Evolutionary conservation across 306 rosid genomes (phyloP).

Genomic region (Albizia julibrissin): DNA sequence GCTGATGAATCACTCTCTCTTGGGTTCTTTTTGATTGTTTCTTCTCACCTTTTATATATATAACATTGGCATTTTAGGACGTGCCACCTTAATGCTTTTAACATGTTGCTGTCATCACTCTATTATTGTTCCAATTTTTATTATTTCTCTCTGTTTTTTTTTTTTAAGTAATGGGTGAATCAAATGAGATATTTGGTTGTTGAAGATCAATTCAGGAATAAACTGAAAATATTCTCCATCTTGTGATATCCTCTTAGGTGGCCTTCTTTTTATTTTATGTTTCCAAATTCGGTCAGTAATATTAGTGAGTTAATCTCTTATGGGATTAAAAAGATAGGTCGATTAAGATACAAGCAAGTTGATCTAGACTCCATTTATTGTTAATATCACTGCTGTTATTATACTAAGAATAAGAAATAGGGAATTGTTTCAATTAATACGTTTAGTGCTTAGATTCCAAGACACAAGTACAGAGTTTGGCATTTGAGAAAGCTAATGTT

Average conservation of each 20-base stretch:
- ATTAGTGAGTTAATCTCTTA: background rate
- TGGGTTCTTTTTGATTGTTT: conserved; percentile 37
- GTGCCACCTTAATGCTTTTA: conserved; percentile 32
- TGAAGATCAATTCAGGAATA: conserved; percentile 30
- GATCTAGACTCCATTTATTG: background rate
- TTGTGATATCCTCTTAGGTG: conserved; percentile 4
- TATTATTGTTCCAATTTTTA: conserved; percentile 13
- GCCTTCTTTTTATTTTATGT: background rate
- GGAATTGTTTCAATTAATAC: background rate
- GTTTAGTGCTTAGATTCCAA: background rate
- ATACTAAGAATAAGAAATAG: background rate
- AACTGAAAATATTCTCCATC: conserved; percentile 28
- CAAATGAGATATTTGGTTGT: conserved; percentile 24
- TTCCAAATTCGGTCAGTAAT: background rate
- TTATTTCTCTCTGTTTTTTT: no score
- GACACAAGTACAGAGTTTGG: conserved; percentile 10
- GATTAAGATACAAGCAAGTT: background rate
- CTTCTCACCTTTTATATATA: conserved; percentile 16
- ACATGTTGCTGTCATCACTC: conserved; percentile 36
- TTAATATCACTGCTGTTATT: background rate
- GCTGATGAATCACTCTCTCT: conserved; percentile 42
- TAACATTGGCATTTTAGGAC: conserved; percentile 23
- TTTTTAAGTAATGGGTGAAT: conserved; percentile 10
- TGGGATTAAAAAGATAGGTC: background rate
- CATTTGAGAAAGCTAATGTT: conserved; percentile 19